A percentile compares a stretch with the other conserved stretches of the same genome.
Evolutionary conservation across 2,329 filamentous ascomycete genomes (phyloP).

Genomic region (Aspergillus sergii): DNA sequence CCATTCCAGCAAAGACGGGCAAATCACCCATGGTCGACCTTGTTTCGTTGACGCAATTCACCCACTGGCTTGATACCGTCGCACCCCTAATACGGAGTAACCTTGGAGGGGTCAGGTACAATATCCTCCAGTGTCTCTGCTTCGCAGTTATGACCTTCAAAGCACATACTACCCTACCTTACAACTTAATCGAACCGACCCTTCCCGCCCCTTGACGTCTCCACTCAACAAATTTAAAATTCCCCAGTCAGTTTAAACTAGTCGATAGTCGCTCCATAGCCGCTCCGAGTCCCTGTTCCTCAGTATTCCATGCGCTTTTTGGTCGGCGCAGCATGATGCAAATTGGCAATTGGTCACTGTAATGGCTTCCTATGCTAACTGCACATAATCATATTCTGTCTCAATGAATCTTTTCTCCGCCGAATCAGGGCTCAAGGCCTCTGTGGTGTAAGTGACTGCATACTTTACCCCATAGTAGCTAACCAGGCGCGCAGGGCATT

Average conservation of each 20-base stretch:
- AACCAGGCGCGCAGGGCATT: slow-evolving; percentile 29
- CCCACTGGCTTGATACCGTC: background rate
- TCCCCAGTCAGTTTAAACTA: slow-evolving; percentile 10
- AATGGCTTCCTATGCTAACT: slow-evolving; percentile 15
- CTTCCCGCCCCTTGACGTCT: slow-evolving; percentile 14
- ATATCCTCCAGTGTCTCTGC: background rate
- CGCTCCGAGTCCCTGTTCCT: background rate
- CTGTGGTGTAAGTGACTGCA: slow-evolving; percentile 32
- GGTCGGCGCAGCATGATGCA: slow-evolving; percentile 10
- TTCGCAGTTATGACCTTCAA: background rate
- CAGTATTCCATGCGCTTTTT: slow-evolving; percentile 5
- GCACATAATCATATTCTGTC: slow-evolving; percentile 16
- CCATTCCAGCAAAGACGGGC: slow-evolving; percentile 1
- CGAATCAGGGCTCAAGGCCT: slow-evolving; percentile 35
- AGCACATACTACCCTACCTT: slow-evolving; percentile 1
- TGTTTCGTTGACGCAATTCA: slow-evolving; percentile 24
- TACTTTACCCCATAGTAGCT: slow-evolving; percentile 12
- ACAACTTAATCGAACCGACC: slow-evolving; percentile 1
- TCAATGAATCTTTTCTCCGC: slow-evolving; percentile 32
- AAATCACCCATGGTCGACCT: slow-evolving; percentile 14
- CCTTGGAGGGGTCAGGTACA: background rate
- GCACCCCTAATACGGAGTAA: slow-evolving; percentile 4
- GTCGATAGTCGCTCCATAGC: slow-evolving; percentile 3
- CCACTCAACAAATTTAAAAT: slow-evolving; percentile 13
- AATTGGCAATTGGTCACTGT: slow-evolving; percentile 10